A percentile compares a stretch with the other conserved stretches of the same genome.
Conservation (phyloP, 768 basidiomycete species). For the Coprinellus micaceus region DNA sequence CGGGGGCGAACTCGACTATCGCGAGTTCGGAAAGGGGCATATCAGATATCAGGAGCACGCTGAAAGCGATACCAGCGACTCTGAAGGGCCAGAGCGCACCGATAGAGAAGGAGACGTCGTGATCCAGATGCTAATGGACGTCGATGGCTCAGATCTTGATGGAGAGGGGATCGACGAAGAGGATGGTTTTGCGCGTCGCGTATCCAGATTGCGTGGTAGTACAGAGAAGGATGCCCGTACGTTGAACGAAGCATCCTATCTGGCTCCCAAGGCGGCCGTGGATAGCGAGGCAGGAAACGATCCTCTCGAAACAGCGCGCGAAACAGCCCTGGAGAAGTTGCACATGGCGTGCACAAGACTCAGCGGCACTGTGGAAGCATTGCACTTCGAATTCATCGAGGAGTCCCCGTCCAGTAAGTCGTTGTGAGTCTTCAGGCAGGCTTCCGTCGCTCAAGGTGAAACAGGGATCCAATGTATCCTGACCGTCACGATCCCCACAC, state of each 20-base stretch:
- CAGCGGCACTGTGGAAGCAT: conserved; percentile 36
- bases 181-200: no score
- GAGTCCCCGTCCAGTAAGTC: conserved; percentile 22
- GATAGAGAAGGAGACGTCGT: no score
- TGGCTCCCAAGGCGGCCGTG: background rate
- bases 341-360: conserved; percentile 40
- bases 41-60: no score
- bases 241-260: background rate
- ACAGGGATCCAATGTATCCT: conserved; percentile 59
- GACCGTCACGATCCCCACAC: conserved; percentile 43
- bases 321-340: conserved; percentile 19
- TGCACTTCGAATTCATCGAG: conserved; percentile 49
- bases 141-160: no score
- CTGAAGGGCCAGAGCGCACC: background rate
- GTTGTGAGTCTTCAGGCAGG: conserved; percentile 18
- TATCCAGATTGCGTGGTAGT: background rate
- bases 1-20: background rate
- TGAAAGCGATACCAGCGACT: background rate
- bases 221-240: background rate
- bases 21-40: background rate
- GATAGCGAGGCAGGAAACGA: background rate
- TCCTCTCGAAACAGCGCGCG: conserved; percentile 9
- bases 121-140: no score
- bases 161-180: no score
- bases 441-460: background rate